Percentiles rank a stretch among this genome's conserved stretches.
Evolutionary conservation across 345 rosid species (phyloP).

Genomic region (Melaleuca quinquenervia): DNA sequence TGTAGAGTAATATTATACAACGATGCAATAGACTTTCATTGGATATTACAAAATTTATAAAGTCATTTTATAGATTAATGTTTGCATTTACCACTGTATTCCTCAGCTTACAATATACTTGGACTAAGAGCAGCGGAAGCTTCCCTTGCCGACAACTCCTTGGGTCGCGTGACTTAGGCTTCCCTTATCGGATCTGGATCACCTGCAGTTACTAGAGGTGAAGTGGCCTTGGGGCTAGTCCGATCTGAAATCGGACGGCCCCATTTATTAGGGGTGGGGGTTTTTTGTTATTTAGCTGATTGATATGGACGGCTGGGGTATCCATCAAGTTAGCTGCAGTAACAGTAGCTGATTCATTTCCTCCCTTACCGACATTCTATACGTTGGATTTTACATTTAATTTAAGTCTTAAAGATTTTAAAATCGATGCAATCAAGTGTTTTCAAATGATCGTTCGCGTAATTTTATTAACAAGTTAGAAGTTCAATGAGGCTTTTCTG

Average conservation of each 20-base stretch:
- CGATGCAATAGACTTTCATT: background rate
- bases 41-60: background rate
- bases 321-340: too few relatives aligned
- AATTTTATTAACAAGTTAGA: background rate
- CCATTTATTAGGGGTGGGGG: too few relatives aligned
- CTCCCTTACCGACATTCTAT: background rate
- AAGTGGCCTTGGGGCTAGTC: too few relatives aligned
- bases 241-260: too few relatives aligned
- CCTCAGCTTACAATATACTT: background rate
- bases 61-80: background rate
- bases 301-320: too few relatives aligned
- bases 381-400: fast-evolving
- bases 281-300: too few relatives aligned
- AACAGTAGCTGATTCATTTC: too few relatives aligned
- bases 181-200: too few relatives aligned
- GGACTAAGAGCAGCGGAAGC: background rate
- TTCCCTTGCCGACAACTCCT: background rate
- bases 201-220: too few relatives aligned
- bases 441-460: background rate
- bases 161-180: background rate
- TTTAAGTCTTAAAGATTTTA: background rate
- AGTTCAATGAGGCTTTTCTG: background rate
- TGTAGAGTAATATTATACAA: background rate
- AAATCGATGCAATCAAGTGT: background rate
- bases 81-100: background rate